Conservation (phyloP, 2,329 filamentous ascomycete genomes). For the Cytospora chrysosperma region DNA sequence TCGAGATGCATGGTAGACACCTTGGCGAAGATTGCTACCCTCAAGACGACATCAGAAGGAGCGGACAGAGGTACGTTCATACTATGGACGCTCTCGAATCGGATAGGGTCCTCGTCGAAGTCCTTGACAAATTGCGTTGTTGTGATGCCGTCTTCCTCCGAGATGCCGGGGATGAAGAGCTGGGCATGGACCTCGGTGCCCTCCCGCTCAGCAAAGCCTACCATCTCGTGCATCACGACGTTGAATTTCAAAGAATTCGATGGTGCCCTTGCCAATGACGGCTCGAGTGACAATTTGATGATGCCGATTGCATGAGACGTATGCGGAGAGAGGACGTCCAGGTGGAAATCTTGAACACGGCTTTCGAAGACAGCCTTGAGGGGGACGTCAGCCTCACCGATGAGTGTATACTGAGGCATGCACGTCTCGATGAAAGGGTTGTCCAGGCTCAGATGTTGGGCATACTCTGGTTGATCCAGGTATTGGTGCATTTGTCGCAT, state of each 20-base stretch:
- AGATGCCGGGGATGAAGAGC: constrained; percentile 89
- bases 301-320: constrained; percentile 90
- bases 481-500: constrained; percentile 99
- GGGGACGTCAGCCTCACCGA: constrained; percentile 91
- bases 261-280: constrained; percentile 88
- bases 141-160: constrained; percentile 86
- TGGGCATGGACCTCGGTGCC: constrained; percentile 95
- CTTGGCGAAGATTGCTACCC: constrained; percentile 88
- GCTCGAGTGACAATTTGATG: constrained; percentile 85
- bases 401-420: constrained; percentile 86
- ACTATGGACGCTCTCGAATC: constrained; percentile 96
- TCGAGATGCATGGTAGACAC: constrained; percentile 93
- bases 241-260: constrained; percentile 96
- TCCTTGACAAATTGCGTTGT: constrained; percentile 92
- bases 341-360: constrained; percentile 86
- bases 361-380: constrained; percentile 91
- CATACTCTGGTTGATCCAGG: constrained; percentile 90
- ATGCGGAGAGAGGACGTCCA: constrained; percentile 90
- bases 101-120: constrained; percentile 89
- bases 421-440: constrained; percentile 91
- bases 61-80: constrained; percentile 88
- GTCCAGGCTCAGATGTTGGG: constrained; percentile 86
- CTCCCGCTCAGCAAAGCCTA: constrained; percentile 93
- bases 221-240: constrained; percentile 94
- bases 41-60: constrained; percentile 70